Base-by-base conservation (phyloP, 2,329 filamentous ascomycete genomes). In the Penicillium palitans region DNA sequence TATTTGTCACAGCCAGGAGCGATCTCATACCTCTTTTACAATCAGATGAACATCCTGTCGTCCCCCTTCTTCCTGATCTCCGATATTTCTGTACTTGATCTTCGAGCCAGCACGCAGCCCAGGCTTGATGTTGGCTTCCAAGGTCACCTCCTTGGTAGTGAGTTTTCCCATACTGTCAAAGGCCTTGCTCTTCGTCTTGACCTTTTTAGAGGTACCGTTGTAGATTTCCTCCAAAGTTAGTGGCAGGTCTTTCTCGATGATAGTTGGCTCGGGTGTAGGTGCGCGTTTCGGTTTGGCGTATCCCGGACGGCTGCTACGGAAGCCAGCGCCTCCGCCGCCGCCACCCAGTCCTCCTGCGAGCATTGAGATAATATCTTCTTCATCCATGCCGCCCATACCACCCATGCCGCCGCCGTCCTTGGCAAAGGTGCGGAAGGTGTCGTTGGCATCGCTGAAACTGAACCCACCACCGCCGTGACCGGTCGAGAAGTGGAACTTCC, bases 81-180 rank as follows among this genome's bases (percentile, higher is more conserved):
- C 95, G n/a, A 99, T 93, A 42, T 93, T 92, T 71, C 90, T 90
- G 73, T 96, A 99, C 78, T 97, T 97, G 77, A 99, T 96, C 83
- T 98, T 99, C 71, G 91, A 96, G 31, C 95, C 95, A 68, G 96
- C 93, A 79, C 98, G 97, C 76, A 98, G 79, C 59, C 95, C 95
- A 6, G 91, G 88, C 79, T 97, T 98, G 79, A 99, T 96, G 47
- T 92, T 91, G 52, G 98, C 93, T 72, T 96, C 92, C 31, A 99
- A 80, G 19, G 97, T 91, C 70, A 93, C 90, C 68, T 99, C 95
- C 60, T 93, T 90, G 3, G 88, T 89, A 44, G 86, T 90, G 67
- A 92, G 87, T 80, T 96, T 96, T 58, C 91, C 91, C 21, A 87
- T 78, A 40, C 80, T 82, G 74, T 99, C 95, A 74, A 91, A 98